A percentile compares a stretch with the other conserved stretches of the same genome.
These are phyloP conservation scores for Trametes punicea DNA, from an alignment of 768 basidiomycete species.

Conservation along the genomic window DNA sequence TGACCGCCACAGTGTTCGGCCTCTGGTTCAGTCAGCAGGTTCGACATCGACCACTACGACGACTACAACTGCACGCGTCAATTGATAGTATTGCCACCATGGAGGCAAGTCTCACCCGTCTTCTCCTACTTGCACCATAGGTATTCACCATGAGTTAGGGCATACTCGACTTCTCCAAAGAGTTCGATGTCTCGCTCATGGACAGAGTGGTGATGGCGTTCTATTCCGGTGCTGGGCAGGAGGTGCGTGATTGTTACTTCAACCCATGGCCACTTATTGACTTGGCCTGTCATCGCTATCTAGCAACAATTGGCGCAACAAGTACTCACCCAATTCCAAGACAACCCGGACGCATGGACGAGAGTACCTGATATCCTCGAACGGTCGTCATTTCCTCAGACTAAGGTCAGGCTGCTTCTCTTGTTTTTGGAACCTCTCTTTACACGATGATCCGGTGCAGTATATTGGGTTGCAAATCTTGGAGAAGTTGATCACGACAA, in stretches of 20 bases:
- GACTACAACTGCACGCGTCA: constrained; percentile 21
- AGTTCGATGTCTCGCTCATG: constrained; percentile 89
- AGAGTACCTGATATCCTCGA: constrained; percentile 94
- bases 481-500: constrained; percentile 89
- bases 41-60: constrained; percentile 24
- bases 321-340: constrained; percentile 93
- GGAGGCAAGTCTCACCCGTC: constrained; percentile 34
- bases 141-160: constrained; percentile 43
- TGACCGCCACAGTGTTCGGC: constrained; percentile 24
- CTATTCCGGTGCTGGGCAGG: constrained; percentile 79
- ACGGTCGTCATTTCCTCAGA: constrained; percentile 76
- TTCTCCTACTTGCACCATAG: background rate
- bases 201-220: constrained; percentile 94
- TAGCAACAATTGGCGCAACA: constrained; percentile 96
- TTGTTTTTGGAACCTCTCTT: background rate
- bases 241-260: constrained; percentile 49
- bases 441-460: constrained; percentile 37
- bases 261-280: constrained; percentile 10
- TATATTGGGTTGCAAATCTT: constrained; percentile 97
- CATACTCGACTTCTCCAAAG: constrained; percentile 89
- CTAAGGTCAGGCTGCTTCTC: constrained; percentile 56
- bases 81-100: constrained; percentile 30
- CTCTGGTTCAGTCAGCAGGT: constrained; percentile 21
- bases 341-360: constrained; percentile 95
- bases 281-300: constrained; percentile 6